These are phyloP conservation scores for Dryas drummondii DNA, from an alignment of 306 rosid genomes.

Conservation along the genomic window DNA sequence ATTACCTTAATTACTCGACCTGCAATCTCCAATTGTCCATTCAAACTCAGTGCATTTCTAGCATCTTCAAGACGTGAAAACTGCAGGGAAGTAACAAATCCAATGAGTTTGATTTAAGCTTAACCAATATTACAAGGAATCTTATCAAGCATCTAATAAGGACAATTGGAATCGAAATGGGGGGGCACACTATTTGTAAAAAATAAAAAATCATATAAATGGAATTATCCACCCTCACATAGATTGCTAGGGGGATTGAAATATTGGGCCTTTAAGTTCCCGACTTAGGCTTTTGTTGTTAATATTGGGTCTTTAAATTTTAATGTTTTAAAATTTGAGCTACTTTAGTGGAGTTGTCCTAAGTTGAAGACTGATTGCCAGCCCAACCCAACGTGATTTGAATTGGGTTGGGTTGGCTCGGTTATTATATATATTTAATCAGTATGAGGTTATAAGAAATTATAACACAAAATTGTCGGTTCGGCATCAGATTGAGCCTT, in stretches of 20 bases:
- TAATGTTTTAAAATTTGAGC: background rate
- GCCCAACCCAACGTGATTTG: background rate
- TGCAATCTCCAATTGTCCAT: constrained; percentile 89
- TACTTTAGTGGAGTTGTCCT: background rate
- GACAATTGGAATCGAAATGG: constrained; percentile 18
- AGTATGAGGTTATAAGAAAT: no score
- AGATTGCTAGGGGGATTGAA: background rate
- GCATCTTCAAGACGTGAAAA: constrained; percentile 92
- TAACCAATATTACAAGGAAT: constrained; percentile 24
- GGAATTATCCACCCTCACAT: background rate
- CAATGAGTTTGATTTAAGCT: constrained; percentile 23
- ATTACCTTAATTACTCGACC: constrained; percentile 85
- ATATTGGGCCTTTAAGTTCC: no score
- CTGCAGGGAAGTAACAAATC: constrained; percentile 46
- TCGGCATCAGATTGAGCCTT: no score
- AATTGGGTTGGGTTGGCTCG: no score
- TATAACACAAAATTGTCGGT: no score
- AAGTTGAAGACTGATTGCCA: no score
- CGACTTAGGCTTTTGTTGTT: no score
- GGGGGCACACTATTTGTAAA: background rate
- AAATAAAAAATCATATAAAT: background rate
- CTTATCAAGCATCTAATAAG: constrained; percentile 20
- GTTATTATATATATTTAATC: no score
- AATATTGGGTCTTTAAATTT: background rate
- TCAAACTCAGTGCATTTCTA: constrained; percentile 81